Evolutionary conservation across 306 rosid genomes (phyloP).

Genomic region (Vigna unguiculata): DNA sequence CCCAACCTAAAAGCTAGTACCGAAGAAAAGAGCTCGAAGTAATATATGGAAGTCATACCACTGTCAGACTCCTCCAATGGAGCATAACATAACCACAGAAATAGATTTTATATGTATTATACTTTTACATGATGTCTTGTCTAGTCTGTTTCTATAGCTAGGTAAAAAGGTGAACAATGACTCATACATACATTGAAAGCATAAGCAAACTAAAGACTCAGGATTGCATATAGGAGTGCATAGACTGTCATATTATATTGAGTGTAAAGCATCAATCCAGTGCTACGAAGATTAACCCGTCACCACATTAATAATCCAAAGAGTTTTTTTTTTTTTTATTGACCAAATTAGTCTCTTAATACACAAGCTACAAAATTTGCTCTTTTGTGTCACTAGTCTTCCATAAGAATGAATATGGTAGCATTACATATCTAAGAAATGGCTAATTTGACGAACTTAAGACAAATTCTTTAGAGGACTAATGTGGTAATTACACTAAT

Average conservation of each 20-base stretch:
- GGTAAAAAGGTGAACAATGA: neutral
- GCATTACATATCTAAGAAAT: neutral
- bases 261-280: neutral
- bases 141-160: conserved; percentile 15
- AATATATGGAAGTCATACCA: neutral
- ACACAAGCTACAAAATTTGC: neutral
- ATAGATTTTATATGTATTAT: neutral
- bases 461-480: neutral
- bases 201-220: neutral
- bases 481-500: neutral
- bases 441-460: neutral
- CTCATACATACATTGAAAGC: neutral
- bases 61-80: neutral
- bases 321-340: too few relatives aligned
- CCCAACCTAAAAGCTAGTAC: neutral
- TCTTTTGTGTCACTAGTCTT: neutral
- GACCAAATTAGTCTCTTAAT: neutral
- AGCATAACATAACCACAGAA: neutral
- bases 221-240: neutral
- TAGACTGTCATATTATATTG: too few relatives aligned
- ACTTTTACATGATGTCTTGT: neutral
- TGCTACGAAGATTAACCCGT: neutral
- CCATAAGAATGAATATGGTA: neutral
- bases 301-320: neutral
- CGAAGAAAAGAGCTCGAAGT: neutral